Base-by-base conservation (phyloP, 2,329 filamentous ascomycete species). In the Nakataea oryzae region DNA sequence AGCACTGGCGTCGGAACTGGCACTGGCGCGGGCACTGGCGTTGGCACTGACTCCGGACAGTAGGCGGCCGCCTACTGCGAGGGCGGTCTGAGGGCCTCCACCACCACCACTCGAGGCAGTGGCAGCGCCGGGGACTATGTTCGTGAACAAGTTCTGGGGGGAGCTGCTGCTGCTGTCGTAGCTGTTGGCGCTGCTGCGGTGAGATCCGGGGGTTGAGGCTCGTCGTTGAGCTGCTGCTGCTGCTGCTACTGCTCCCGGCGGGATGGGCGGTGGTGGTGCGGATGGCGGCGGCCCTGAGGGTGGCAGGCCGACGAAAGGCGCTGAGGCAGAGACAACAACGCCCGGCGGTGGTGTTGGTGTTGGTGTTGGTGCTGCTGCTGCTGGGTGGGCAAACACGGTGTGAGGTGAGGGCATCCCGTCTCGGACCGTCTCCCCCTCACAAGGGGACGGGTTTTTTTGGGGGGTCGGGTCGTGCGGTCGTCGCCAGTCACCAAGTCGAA, bases 391-490 rank as follows among this genome's bases (percentile, higher is more conserved):
- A 29, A 54, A 60, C 58, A 60, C 58, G 34, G 34, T 60, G 34
- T 60, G 58, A 30, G 59, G 54, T 61, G 59, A 58, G 56, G 56
- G 56, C 56, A 58, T 58, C 56, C 56, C 56, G 56, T 58, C 56
- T 32, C 13, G 56, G 27, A 8, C 29, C 26, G 27, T 29, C 29
- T 58, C 56, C 26, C 28, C 56, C 41, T 50, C 41, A 50, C 41
- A 50, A 50, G 41, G 41, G 41, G 41, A 50, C 41, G 41, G 41
- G 41, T 50, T n/a, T 50, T 50, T n/a, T 50, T 50, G 41, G 41
- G 41, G 41, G 41, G 41, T 50, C 21, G 41, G 24, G 41, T 50
- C 41, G 41, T n/a, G 41, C 41, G 41, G 41, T 50, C 41, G 41
- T 50, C 41, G 41, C 41, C 41, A n/a, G 17, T 9, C 41, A n/a